A percentile compares a stretch with the other conserved stretches of the same genome.
Evolutionary conservation across 371 early-diverging fungal genomes (phyloP).

Genomic region (Zychaea mexicana): DNA sequence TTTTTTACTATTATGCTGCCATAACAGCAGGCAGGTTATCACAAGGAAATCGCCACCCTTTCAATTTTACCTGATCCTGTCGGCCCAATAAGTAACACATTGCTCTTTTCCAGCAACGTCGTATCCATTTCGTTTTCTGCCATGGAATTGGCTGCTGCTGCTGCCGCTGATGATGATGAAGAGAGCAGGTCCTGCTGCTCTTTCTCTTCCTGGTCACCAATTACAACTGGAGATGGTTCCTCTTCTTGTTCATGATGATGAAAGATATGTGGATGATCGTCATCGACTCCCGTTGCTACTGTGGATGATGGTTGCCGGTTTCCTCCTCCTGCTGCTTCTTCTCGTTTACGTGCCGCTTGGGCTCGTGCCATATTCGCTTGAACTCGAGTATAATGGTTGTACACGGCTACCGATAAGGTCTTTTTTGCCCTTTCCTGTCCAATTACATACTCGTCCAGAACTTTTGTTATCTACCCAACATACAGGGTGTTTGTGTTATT

Average conservation of each 20-base stretch:
- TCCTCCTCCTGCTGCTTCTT: neutral
- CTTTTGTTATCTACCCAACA: conserved; percentile 69
- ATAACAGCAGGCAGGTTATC: neutral
- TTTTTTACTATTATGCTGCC: too few species aligned
- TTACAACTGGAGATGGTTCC: conserved; percentile 14
- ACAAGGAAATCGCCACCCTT: neutral
- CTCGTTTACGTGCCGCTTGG: conserved; percentile 14
- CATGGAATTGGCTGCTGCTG: neutral
- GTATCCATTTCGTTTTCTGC: conserved; percentile 11
- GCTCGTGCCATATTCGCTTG: conserved; percentile 63
- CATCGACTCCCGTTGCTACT: conserved; percentile 7
- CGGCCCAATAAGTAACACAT: conserved; percentile 85
- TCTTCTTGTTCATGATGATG: conserved; percentile 9
- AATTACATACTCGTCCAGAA: conserved; percentile 86
- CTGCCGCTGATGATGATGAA: neutral
- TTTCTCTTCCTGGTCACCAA: neutral
- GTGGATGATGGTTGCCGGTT: neutral
- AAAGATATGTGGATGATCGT: conserved; percentile 10
- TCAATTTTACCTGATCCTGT: conserved; percentile 76
- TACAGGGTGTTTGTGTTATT: neutral
- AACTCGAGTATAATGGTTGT: conserved; percentile 86
- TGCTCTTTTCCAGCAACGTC: conserved; percentile 86
- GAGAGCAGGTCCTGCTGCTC: conserved; percentile 1
- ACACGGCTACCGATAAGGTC: conserved; percentile 83
- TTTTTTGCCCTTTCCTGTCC: conserved; percentile 88